Evolutionary conservation across 208 protist genomes (phyloP).

Genomic region (Acanthamoeba healyi): DNA sequence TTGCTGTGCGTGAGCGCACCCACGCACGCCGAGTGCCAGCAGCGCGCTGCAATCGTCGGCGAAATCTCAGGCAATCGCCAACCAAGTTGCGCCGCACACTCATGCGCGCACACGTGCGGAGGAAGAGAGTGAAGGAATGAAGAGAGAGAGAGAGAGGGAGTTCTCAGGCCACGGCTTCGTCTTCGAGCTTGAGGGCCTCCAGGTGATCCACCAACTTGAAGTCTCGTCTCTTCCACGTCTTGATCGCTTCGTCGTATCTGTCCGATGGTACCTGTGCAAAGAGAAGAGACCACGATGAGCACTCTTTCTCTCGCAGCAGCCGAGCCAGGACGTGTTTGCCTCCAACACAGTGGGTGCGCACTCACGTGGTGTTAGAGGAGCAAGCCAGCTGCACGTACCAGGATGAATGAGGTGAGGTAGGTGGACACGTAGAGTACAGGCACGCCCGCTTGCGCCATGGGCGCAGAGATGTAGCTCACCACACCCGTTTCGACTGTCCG

Average conservation of each 20-base stretch:
- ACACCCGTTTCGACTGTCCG: conserved; percentile 59
- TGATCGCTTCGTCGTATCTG: conserved; percentile 36
- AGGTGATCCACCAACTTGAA: conserved; percentile 30
- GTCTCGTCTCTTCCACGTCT: conserved; percentile 12
- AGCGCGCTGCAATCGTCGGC: not conserved
- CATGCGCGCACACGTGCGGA: too few species aligned
- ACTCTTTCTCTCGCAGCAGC: too few species aligned
- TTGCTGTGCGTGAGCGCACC: too few species aligned
- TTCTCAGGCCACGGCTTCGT: not conserved
- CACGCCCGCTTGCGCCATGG: conserved; percentile 44
- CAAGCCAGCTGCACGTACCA: not conserved
- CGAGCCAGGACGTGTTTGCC: too few species aligned
- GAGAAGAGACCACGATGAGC: too few species aligned
- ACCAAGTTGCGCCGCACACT: not conserved
- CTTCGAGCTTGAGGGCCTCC: not conserved
- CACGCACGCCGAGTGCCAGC: too few species aligned
- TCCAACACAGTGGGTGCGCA: too few species aligned
- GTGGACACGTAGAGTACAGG: conserved; percentile 66
- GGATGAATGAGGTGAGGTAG: conserved; percentile 68
- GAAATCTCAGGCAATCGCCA: not conserved
- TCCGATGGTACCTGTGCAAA: conserved; percentile 17
- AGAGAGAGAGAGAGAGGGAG: not conserved
- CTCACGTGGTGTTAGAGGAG: not conserved
- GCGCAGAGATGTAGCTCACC: conserved; percentile 68
- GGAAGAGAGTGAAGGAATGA: not conserved